phyloP scores from a whole-genome alignment of 2,329 filamentous ascomycete genomes.

The Cladophialophora yegresii region DNA sequence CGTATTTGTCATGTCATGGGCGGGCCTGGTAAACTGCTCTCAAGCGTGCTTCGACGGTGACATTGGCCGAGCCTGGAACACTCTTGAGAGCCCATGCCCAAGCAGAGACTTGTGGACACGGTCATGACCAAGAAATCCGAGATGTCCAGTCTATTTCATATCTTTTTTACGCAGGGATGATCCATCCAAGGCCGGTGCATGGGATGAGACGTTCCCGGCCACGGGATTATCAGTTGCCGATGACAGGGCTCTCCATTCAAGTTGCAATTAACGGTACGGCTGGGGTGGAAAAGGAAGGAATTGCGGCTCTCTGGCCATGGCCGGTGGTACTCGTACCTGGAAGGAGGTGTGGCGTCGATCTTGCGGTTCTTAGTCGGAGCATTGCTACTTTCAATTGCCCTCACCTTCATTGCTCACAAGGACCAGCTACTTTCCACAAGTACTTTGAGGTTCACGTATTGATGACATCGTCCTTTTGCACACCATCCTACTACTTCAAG shows the following conservation, averaged over 20 bases:
- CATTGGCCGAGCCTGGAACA: not conserved
- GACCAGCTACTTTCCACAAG: not conserved
- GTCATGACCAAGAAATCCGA: not conserved
- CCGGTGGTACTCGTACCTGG: not conserved
- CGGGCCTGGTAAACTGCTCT: not conserved
- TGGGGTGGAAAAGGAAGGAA: not conserved
- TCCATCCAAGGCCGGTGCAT: not conserved
- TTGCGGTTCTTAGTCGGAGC: not conserved
- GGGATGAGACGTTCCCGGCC: not conserved
- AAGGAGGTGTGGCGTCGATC: not conserved
- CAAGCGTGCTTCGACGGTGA: not conserved
- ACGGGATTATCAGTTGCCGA: not conserved
- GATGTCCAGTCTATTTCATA: not conserved
- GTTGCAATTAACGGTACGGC: not conserved
- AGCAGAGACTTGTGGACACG: not conserved
- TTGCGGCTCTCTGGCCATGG: not conserved
- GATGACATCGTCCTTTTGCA: not conserved
- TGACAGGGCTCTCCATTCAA: not conserved
- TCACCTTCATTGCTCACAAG: not conserved
- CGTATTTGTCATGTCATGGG: not conserved
- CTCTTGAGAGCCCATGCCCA: not conserved
- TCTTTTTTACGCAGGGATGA: not conserved
- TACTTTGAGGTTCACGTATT: not conserved
- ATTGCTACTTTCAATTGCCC: not conserved
- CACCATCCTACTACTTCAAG: not conserved